Percentiles rank a stretch among this genome's conserved stretches.
Evolutionary conservation across 768 basidiomycete species (phyloP).

Genomic region (Kwoniella dejecticola): DNA sequence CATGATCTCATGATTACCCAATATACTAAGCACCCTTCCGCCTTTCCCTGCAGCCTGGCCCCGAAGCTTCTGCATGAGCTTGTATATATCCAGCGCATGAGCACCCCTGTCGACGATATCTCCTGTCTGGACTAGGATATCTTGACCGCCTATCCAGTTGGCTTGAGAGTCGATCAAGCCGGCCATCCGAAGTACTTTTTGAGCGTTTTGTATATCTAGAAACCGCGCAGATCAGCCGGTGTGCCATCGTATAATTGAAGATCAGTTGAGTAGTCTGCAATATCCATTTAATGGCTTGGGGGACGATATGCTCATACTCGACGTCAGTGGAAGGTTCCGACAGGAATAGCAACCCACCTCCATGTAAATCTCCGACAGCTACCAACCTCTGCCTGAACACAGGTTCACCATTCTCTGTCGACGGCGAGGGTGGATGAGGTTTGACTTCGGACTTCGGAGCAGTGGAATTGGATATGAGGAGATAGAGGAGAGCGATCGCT

Average conservation of each 20-base stretch:
- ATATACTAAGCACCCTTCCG: constrained; percentile 71
- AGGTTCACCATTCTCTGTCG: background rate
- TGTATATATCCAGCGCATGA: constrained; percentile 60
- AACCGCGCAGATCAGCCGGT: no score
- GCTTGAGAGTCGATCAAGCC: constrained; percentile 71
- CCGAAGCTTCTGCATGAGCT: constrained; percentile 80
- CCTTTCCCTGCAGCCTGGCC: constrained; percentile 70
- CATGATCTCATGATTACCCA: constrained; percentile 98
- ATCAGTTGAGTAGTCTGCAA: no score
- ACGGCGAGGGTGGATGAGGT: constrained; percentile 1
- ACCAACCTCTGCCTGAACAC: constrained; percentile 60
- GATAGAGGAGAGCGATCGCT: constrained; percentile 4
- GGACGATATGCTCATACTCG: no score
- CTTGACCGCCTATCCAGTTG: constrained; percentile 78
- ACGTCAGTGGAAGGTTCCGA: no score
- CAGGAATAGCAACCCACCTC: constrained; percentile 52
- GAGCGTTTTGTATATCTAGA: constrained; percentile 72
- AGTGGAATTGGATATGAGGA: constrained; percentile 6
- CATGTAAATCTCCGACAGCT: constrained; percentile 90
- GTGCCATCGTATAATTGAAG: no score
- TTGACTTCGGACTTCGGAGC: background rate
- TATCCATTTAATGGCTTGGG: no score
- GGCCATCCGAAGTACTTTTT: constrained; percentile 76
- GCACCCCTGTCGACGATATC: constrained; percentile 84
- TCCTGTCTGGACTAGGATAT: constrained; percentile 91